Evolutionary conservation across 2,329 filamentous ascomycete genomes (phyloP), one percentile per base, ranked within the genome.

Genomic region (Diaporthe citrichinensis): DNA sequence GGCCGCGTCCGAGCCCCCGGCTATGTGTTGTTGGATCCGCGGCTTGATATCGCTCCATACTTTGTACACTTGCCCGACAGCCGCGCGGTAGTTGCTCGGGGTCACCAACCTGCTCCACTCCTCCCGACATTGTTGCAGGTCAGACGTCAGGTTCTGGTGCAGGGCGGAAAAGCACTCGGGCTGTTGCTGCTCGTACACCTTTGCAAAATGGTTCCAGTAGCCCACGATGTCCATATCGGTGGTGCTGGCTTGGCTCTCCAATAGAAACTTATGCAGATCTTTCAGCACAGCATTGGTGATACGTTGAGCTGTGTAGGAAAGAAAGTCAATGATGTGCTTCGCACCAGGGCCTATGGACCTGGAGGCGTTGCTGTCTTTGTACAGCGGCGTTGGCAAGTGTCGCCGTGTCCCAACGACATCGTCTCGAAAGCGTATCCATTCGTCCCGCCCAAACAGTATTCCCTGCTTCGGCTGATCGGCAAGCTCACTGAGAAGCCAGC

Each of bases 391-490:
- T 1, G 61, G 10, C 34, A 75, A 57, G n/a, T 76, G 20, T 17
- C 53, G 68, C 44, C 68, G 44, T 14, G 68, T 69, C 2, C 75
- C 73, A 10, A 77, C 61, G 20, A 75, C 61, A 9, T 80, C 76
- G 75, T 78, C 78, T 10, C 81, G 81, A 23, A 90, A 81, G 1
- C 78, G 78, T 0, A 79, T 73, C 86, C 87, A 91, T 53, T 87
- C 84, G 0, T 82, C 75, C 0, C 81, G 76, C 0, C 81, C 84
- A 57, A 93, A 92, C 1, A 86, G 78, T 68, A 88, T 85, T 23
- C 90, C 87, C 79, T 92, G 88, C 80, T 92, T 90, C 2, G 85
- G 80, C 78, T 90, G 87, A 77, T 93, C 92, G 2, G 93, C 89
- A 0, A 93, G 84, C 0, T 87, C 82, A 28, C 87, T 85, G 1